Evolutionary conservation across 768 basidiomycete genomes (phyloP).

Genomic region (Suillus variegatus): DNA sequence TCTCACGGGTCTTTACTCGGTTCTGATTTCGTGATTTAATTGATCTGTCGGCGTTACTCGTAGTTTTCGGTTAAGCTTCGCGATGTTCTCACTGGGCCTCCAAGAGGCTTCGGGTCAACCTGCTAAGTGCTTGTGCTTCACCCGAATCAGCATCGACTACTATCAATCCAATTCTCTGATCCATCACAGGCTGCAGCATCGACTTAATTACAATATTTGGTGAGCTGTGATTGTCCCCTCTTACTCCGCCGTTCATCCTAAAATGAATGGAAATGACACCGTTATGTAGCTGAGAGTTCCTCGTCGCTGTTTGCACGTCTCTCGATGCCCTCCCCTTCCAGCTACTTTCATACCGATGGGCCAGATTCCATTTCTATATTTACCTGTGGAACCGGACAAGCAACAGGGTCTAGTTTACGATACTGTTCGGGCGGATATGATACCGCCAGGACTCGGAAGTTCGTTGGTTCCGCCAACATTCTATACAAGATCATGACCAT

Average conservation of each 20-base stretch:
- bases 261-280: neutral
- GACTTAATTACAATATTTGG: neutral
- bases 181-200: neutral
- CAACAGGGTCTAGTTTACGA: too few species aligned
- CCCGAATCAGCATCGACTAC: neutral
- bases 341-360: too few species aligned
- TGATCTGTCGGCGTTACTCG: neutral
- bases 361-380: too few species aligned
- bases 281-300: neutral
- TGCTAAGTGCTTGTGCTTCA: neutral
- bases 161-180: neutral
- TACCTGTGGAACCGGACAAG: too few species aligned
- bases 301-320: slow-evolving; percentile 1
- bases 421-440: too few species aligned
- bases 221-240: neutral
- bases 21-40: too few species aligned
- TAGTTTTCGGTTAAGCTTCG: neutral
- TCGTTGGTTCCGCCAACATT: too few species aligned
- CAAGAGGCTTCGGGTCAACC: neutral
- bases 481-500: too few species aligned
- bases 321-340: neutral
- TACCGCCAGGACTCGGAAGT: too few species aligned
- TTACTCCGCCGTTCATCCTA: neutral
- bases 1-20: slow-evolving; percentile 2
- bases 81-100: neutral